Conservation (phyloP, 495 filamentous ascomycete species). For the Hypoxylon fuscum region DNA sequence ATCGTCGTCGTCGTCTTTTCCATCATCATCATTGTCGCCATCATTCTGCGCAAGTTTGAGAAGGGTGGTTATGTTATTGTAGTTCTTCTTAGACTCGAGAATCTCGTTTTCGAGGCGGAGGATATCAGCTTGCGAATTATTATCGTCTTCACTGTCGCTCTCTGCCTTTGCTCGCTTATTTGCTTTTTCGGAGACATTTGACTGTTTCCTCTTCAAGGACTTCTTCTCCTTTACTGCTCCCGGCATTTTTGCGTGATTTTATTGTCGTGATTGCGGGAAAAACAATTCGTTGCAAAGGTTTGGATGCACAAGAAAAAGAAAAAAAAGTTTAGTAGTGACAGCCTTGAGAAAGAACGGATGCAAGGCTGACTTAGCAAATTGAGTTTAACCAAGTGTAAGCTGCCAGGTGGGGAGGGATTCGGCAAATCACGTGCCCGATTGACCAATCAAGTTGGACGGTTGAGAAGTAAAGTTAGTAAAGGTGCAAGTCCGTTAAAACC, state of each 20-base stretch:
- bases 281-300: background rate
- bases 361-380: constrained; percentile 35
- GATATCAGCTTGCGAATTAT: constrained; percentile 66
- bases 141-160: constrained; percentile 54
- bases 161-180: constrained; percentile 56
- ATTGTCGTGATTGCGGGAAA: background rate
- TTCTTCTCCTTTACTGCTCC: constrained; percentile 28
- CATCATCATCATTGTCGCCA: constrained; percentile 44
- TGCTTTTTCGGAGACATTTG: constrained; percentile 42
- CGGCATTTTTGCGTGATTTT: constrained; percentile 38
- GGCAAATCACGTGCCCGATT: constrained; percentile 40
- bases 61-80: constrained; percentile 88
- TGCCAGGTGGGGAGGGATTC: constrained; percentile 21
- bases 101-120: constrained; percentile 78
- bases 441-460: constrained; percentile 41
- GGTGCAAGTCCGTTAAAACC: constrained; percentile 59
- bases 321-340: constrained; percentile 26
- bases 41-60: constrained; percentile 64
- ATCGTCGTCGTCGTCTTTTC: no score
- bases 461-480: constrained; percentile 19
- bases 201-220: constrained; percentile 56
- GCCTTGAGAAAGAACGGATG: constrained; percentile 33
- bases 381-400: background rate
- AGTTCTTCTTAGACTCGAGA: constrained; percentile 83
- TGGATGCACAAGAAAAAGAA: constrained; percentile 5